Percentiles rank a stretch among this genome's conserved stretches.
phyloP scores from a whole-genome alignment of 345 rosid genomes.

The Aethionema arabicum region DNA sequence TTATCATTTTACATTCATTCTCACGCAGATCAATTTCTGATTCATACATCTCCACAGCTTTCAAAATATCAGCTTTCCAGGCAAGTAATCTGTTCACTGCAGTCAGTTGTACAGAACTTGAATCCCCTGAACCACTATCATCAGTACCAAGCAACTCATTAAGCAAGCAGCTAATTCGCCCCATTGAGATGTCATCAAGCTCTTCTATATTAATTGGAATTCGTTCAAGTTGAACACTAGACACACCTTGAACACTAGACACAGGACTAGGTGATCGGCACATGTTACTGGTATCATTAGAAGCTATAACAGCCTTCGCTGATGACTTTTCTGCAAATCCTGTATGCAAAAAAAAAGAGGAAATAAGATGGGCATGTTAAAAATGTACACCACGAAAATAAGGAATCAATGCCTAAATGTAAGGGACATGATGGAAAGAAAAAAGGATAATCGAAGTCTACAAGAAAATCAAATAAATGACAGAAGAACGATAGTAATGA shows the following conservation, averaged over 20 bases:
- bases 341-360: conserved; percentile 34
- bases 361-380: not conserved
- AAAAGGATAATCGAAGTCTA: conserved; percentile 12
- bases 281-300: conserved; percentile 52
- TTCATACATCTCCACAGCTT: conserved; percentile 73
- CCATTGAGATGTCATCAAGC: conserved; percentile 50
- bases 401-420: conserved; percentile 2
- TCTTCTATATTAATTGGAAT: conserved; percentile 66
- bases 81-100: conserved; percentile 60
- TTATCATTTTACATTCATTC: conserved; percentile 60
- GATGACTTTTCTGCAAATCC: conserved; percentile 68
- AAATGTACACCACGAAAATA: conserved; percentile 14
- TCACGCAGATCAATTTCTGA: conserved; percentile 88
- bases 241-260: conserved; percentile 49
- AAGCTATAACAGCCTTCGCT: conserved; percentile 48
- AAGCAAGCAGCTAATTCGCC: conserved; percentile 60
- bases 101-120: conserved; percentile 51
- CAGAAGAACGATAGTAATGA: conserved; percentile 11
- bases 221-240: conserved; percentile 55
- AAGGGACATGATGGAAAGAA: conserved; percentile 18
- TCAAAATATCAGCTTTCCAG: conserved; percentile 63
- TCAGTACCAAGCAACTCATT: conserved; percentile 63
- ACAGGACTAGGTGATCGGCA: conserved; percentile 63
- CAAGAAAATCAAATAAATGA: conserved; percentile 18
- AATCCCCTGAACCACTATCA: conserved; percentile 56